Evolutionary conservation across 371 early-diverging fungal genomes (phyloP), one percentile per base, ranked within the genome.

Genomic region (Mortierella sp.): DNA sequence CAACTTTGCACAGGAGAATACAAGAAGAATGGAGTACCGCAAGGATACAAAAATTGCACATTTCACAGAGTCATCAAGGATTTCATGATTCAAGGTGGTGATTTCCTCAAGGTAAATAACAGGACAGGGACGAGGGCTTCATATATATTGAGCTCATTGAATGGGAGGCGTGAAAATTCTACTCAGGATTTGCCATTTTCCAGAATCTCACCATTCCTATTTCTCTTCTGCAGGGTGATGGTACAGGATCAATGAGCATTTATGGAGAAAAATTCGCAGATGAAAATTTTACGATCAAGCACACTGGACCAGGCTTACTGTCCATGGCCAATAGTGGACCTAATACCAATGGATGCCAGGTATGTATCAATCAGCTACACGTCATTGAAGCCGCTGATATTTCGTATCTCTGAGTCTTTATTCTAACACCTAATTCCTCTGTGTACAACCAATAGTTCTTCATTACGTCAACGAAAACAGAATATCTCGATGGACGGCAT

Each of bases 51-150:
- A 84, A 92, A 91, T 75, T 91, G 94, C 73, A 84, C 89, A 40
- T 99, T 99, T 87, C 99, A 99, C 84, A 91, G 91, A 84, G 94
- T 97, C 35, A 97, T 97, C 78, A 95, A 96, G 85, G 94, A 96
- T 61, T 99, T 99, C 86, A 99, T 99, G 98, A 92, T 98, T 6
- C 99, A 99, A 83, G 99, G 99, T 39, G 99, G 99, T 24, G 99
- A 99, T 84, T 97, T 99, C 71, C 58, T 95, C 24, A 94, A 93
- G 86, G 92, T 90, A 14, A 47, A 12, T 22, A 22, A 22, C 39
- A 39, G 30, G 11, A 8, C 65, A 16, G 59, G 24, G 14, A 40
- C 10, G 10, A 58, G 11, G 60, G 12, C 14, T 18, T 28, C 32
- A n/a, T 11, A 20, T 57, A 18, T 11, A 9, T 2, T 11, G 22